A percentile compares a stretch with the other conserved stretches of the same genome.
phyloP scores from a whole-genome alignment of 352 stramenopile genomes.

The Phytophthora idaei region DNA sequence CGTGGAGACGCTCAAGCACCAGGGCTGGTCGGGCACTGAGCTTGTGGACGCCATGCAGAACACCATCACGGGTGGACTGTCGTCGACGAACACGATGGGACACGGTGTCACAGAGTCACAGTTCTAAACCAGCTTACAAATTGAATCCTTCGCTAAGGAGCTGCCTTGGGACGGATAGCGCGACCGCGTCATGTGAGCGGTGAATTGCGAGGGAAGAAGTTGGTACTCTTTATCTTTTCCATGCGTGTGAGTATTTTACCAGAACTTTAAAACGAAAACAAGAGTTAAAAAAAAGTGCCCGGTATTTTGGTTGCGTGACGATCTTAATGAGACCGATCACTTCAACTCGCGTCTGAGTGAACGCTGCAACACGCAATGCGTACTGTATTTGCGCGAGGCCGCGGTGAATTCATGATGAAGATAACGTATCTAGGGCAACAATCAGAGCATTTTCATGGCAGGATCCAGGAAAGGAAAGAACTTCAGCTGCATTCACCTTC shows the following conservation, averaged over 20 bases:
- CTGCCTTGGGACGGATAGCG: slow-evolving; percentile 7
- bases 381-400: too few species aligned
- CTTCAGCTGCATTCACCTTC: too few species aligned
- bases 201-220: slow-evolving; percentile 12
- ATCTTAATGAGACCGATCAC: neutral
- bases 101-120: slow-evolving; percentile 97
- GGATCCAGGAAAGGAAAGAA: too few species aligned
- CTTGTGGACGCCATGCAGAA: slow-evolving; percentile 97
- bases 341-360: too few species aligned
- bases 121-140: slow-evolving; percentile 74
- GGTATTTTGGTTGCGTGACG: slow-evolving; percentile 1
- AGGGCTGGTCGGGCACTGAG: slow-evolving; percentile 98
- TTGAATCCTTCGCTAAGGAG: slow-evolving; percentile 8
- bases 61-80: slow-evolving; percentile 94
- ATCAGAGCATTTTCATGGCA: too few species aligned
- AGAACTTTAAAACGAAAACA: slow-evolving; percentile 30
- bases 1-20: slow-evolving; percentile 97
- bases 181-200: neutral
- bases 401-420: too few species aligned
- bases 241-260: slow-evolving; percentile 43
- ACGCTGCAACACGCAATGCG: too few species aligned
- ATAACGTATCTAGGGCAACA: too few species aligned
- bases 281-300: slow-evolving; percentile 13
- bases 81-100: slow-evolving; percentile 97
- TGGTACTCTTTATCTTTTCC: slow-evolving; percentile 26